phyloP scores from a whole-genome alignment of 2,329 filamentous ascomycete genomes.

The Lomentospora prolificans region DNA sequence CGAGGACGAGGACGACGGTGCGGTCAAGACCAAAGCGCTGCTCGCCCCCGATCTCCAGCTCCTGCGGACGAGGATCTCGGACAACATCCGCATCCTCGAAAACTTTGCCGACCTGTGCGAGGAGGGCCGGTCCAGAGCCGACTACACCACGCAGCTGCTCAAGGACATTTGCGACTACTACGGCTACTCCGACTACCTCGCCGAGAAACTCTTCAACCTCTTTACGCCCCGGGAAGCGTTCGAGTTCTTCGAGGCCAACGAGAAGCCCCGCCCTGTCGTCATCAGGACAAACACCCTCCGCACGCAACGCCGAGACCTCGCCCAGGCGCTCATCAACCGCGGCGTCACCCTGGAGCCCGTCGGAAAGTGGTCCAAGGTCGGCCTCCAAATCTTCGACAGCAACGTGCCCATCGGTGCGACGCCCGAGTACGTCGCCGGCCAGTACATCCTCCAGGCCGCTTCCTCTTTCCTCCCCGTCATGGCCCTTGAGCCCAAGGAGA shows the following conservation, averaged over 20 bases:
- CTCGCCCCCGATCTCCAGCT: slow-evolving; percentile 86
- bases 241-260: slow-evolving; percentile 98
- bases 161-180: slow-evolving; percentile 96
- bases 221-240: slow-evolving; percentile 92
- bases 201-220: slow-evolving; percentile 86
- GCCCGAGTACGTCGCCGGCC: slow-evolving; percentile 91
- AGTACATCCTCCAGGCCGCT: slow-evolving; percentile 96
- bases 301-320: slow-evolving; percentile 66
- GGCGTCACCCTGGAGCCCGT: slow-evolving; percentile 94
- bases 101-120: slow-evolving; percentile 78
- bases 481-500: slow-evolving; percentile 87
- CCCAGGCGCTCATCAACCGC: slow-evolving; percentile 88
- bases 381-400: slow-evolving; percentile 90
- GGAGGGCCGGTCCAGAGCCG: slow-evolving; percentile 68
- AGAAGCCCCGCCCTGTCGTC: slow-evolving; percentile 84
- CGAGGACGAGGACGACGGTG: slow-evolving; percentile 51
- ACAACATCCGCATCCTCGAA: slow-evolving; percentile 83
- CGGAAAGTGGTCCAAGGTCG: slow-evolving; percentile 97
- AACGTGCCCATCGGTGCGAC: slow-evolving; percentile 81
- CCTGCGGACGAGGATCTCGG: slow-evolving; percentile 78
- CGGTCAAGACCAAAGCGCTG: slow-evolving; percentile 49
- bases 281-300: slow-evolving; percentile 95
- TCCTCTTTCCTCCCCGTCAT: slow-evolving; percentile 96
- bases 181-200: slow-evolving; percentile 89
- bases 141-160: slow-evolving; percentile 79